phyloP scores from a whole-genome alignment of 768 basidiomycete genomes.

The Piloderma croceum region DNA sequence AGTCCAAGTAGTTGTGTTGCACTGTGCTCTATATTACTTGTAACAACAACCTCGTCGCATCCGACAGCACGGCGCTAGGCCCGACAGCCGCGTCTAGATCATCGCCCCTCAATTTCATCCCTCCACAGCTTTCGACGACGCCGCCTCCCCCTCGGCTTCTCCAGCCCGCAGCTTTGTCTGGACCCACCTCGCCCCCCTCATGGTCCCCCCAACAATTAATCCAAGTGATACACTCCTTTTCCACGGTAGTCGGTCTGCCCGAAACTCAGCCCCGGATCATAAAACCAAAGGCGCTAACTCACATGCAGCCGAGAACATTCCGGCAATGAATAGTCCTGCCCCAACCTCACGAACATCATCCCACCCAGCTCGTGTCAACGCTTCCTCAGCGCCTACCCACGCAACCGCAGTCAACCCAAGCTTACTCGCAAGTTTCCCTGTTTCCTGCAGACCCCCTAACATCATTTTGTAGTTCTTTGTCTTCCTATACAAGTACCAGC shows the following conservation, averaged over 20 bases:
- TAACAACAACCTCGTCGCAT: too few relatives aligned
- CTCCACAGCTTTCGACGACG: too few relatives aligned
- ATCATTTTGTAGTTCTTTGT: constrained; percentile 89
- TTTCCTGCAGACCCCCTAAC: constrained; percentile 65
- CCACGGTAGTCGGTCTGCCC: constrained; percentile 56
- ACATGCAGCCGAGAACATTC: constrained; percentile 53
- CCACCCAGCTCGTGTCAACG: constrained; percentile 29
- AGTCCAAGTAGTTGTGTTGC: too few relatives aligned
- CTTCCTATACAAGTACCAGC: constrained; percentile 96
- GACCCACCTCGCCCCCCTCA: constrained; percentile 43
- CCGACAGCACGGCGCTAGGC: too few relatives aligned
- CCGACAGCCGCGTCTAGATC: too few relatives aligned
- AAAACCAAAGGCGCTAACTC: constrained; percentile 22
- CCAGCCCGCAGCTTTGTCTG: constrained; percentile 2
- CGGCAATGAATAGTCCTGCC: constrained; percentile 61
- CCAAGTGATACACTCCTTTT: constrained; percentile 51
- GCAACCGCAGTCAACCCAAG: constrained; percentile 42
- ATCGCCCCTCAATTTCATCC: too few relatives aligned
- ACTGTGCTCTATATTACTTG: too few relatives aligned
- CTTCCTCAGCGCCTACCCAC: constrained; percentile 49
- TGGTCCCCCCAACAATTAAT: constrained; percentile 46
- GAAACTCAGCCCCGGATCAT: background rate
- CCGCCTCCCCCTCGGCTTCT: background rate
- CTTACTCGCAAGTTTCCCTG: constrained; percentile 48
- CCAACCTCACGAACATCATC: constrained; percentile 47